phyloP scores from a whole-genome alignment of 306 rosid genomes.

The Medicago truncatula region MtrunA17r5.0-ANR NC_053049.1:32202001-32202500 shows the following conservation, averaged over 20 bases:
- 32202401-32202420: too few species aligned
- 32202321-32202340: too few species aligned
- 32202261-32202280: not conserved
- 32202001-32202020: conserved; percentile 17
- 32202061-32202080: not conserved
- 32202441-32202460: too few species aligned
- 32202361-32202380: too few species aligned
- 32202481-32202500: too few species aligned
- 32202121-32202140: not conserved
- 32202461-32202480: too few species aligned
- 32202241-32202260: not conserved
- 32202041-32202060: conserved; percentile 15
- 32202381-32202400: too few species aligned
- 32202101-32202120: conserved; percentile 1
- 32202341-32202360: too few species aligned
- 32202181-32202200: not conserved
- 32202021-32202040: conserved; percentile 22
- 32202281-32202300: not conserved
- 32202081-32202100: conserved; percentile 18
- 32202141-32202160: not conserved
- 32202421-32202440: too few species aligned
- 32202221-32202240: not conserved
- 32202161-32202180: not conserved
- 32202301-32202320: not conserved
- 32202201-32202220: not conserved